Evolutionary conservation across 768 basidiomycete species (phyloP).

Genomic region (Mycena kentingensis): DNA sequence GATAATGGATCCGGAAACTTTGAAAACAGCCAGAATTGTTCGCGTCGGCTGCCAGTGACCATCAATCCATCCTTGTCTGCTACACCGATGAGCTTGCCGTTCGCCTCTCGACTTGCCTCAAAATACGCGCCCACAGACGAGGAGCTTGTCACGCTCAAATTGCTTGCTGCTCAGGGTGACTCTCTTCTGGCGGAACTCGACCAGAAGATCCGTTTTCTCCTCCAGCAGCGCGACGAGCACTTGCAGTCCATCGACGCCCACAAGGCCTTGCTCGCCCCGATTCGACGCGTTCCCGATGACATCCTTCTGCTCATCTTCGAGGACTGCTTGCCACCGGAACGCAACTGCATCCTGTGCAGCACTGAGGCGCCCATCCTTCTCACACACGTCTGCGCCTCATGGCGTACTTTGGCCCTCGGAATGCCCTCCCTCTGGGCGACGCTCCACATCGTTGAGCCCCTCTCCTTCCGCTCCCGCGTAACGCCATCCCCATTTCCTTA

Average conservation of each 20-base stretch:
- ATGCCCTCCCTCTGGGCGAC: background rate
- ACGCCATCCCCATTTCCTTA: background rate
- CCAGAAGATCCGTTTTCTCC: too few relatives aligned
- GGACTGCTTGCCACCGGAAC: slow-evolving; percentile 3
- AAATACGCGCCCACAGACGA: too few relatives aligned
- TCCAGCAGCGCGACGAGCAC: background rate
- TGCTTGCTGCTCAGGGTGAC: too few relatives aligned
- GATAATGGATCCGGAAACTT: too few relatives aligned
- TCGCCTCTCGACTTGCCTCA: too few relatives aligned
- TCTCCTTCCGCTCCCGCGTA: background rate
- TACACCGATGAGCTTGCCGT: too few relatives aligned
- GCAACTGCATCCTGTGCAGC: background rate
- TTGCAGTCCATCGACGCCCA: background rate
- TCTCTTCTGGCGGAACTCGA: too few relatives aligned
- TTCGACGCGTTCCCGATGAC: background rate
- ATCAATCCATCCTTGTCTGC: too few relatives aligned
- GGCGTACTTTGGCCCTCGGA: background rate
- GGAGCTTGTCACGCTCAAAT: too few relatives aligned
- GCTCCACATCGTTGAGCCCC: slow-evolving; percentile 3
- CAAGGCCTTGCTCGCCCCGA: background rate
- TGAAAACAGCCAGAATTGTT: too few relatives aligned
- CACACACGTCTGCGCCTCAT: background rate
- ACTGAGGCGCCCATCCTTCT: background rate
- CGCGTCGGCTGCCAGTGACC: too few relatives aligned
- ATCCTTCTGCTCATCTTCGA: background rate